Evolutionary conservation across 2,329 filamentous ascomycete species (phyloP), one percentile per base, ranked within the genome.

Genomic region (Fusarium concolor): DNA sequence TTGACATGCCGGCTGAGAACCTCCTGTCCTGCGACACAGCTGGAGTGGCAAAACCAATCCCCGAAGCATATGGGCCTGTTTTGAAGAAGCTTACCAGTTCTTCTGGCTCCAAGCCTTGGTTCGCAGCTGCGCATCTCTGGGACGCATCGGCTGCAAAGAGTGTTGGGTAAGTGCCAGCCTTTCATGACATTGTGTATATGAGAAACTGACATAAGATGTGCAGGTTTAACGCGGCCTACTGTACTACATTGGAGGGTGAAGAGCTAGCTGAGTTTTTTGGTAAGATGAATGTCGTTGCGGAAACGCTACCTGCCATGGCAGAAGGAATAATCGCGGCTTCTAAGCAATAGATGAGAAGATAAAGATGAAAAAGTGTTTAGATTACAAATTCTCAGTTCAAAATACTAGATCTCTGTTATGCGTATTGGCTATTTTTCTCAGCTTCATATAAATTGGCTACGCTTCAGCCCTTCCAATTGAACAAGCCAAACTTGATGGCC

Each of bases 1-100:
- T 55, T 5, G 43, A 55, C 17, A 18, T 55, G 33, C 52, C 52
- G 12, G 43, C 43, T 29, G 52, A 38, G 24, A 55, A 55, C 6
- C 5, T 55, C 3, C 18, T 39, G 1, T 49, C 52, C 4, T 49
- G 52, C 4, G 52, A 55, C 2, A 49, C 24, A 11, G 18, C 14
- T 4, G 33, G 52, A 18, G 24, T 49, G 5, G 52, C 52, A 1
- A 55, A 55, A n/a, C 43, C 33, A 14, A 49, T 24, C 10, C 43
- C 42, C 8, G 52, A 49, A n/a, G 33, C 52, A 17, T 55, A 55
- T 49, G 12, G 7, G 1, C 52, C 43, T 24, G 22, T 55, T 4
- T 7, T 49, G 2, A 49, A 55, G 2, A 55, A 14, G 33, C 15
- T 49, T 3, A 31, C 43, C 5, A 17, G n/a, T n/a, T n/a, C 33